A percentile compares a stretch with the other conserved stretches of the same genome.
phyloP scores from a whole-genome alignment of 2,329 filamentous ascomycete genomes.

The Penicillium sp. region DNA sequence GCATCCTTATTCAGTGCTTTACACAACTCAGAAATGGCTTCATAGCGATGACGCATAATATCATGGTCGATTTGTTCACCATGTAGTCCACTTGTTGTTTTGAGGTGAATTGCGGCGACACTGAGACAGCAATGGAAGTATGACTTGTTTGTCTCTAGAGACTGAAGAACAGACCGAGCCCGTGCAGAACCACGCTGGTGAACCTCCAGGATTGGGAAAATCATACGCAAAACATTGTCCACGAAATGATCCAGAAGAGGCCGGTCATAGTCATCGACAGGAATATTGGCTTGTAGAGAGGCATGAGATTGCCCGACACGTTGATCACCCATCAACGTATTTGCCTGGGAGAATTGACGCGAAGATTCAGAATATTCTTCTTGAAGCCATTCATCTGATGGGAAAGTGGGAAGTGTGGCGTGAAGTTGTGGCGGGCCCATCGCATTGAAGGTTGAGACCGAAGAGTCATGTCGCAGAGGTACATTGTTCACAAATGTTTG shows the following conservation, averaged over 20 bases:
- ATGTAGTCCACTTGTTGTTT: constrained; percentile 66
- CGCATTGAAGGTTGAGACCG: constrained; percentile 90
- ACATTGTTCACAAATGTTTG: constrained; percentile 93
- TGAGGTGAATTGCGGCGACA: constrained; percentile 88
- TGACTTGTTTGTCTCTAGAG: constrained; percentile 84
- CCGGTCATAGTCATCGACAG: constrained; percentile 85
- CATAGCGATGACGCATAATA: constrained; percentile 89
- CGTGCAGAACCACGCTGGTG: constrained; percentile 82
- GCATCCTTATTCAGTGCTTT: constrained; percentile 76
- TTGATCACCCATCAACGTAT: constrained; percentile 23
- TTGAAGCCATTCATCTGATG: constrained; percentile 68
- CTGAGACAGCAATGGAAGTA: constrained; percentile 96
- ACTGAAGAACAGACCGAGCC: constrained; percentile 79
- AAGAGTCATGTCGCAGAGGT: constrained; percentile 79
- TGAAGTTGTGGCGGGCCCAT: constrained; percentile 75
- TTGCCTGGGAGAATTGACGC: constrained; percentile 36
- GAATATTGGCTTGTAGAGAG: constrained; percentile 69
- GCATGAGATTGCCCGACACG: constrained; percentile 48
- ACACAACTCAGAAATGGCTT: constrained; percentile 77
- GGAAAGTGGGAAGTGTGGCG: constrained; percentile 63
- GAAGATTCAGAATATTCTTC: constrained; percentile 67
- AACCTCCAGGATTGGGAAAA: constrained; percentile 89
- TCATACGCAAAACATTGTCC: constrained; percentile 77
- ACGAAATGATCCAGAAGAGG: constrained; percentile 88
- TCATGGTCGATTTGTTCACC: constrained; percentile 80